Percentiles rank a stretch among this genome's conserved stretches.
phyloP scores from a whole-genome alignment of 1,284 basidiomycete genomes.

The Phlebopus sp. region DNA sequence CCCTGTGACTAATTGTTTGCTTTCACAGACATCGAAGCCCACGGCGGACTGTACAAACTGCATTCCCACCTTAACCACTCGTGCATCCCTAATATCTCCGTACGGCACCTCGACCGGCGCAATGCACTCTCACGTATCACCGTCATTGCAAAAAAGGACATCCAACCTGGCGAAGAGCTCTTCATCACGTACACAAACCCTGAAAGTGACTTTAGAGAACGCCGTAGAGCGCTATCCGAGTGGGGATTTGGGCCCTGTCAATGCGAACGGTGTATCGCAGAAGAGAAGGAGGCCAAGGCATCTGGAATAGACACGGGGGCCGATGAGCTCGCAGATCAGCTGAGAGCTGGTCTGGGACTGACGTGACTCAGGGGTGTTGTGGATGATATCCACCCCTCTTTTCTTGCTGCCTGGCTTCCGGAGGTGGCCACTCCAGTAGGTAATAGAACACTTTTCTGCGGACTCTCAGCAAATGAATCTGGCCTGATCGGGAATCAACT shows the following conservation, averaged over 20 bases:
- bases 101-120: conserved; percentile 66
- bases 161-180: conserved; percentile 73
- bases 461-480: too few relatives aligned
- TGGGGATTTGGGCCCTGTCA: conserved; percentile 75
- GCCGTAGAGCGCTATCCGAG: conserved; percentile 59
- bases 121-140: conserved; percentile 67
- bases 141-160: conserved; percentile 62
- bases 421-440: too few relatives aligned
- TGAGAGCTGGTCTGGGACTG: conserved; percentile 50
- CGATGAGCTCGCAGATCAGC: conserved; percentile 44
- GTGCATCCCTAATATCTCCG: conserved; percentile 75
- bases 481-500: too few relatives aligned
- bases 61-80: conserved; percentile 88
- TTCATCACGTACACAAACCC: conserved; percentile 81
- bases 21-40: conserved; percentile 73
- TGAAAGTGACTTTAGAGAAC: conserved; percentile 44
- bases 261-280: conserved; percentile 64
- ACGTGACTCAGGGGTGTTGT: conserved; percentile 24
- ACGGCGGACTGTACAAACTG: conserved; percentile 82
- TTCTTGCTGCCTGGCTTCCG: too few relatives aligned
- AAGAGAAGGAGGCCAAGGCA: conserved; percentile 43
- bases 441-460: too few relatives aligned
- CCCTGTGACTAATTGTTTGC: conserved; percentile 5
- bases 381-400: too few relatives aligned
- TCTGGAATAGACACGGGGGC: conserved; percentile 23